Conservation (phyloP, 805 yeast genomes). For the Lipomyces starkeyi region DNA sequence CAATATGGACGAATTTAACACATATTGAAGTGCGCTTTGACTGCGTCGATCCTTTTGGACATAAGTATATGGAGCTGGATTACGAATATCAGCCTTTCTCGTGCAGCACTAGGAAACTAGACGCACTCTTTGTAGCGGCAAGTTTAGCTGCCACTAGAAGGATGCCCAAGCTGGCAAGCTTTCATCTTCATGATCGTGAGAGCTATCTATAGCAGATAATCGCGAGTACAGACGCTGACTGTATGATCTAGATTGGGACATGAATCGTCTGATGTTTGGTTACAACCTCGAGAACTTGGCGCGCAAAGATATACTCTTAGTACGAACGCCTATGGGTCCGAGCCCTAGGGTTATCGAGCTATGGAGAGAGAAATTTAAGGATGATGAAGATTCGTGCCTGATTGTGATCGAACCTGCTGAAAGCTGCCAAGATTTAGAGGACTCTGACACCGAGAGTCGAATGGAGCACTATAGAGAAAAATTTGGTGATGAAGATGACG, state of each 20-base stretch:
- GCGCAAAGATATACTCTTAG: background rate
- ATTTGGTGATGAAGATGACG: background rate
- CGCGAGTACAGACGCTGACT: background rate
- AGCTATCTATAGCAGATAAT: background rate
- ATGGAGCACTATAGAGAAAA: background rate
- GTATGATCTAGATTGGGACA: background rate
- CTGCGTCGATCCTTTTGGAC: background rate
- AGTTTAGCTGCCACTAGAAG: background rate
- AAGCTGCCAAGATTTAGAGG: background rate
- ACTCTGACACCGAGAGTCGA: background rate
- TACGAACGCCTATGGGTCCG: background rate
- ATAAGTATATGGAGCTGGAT: slow-evolving; percentile 2
- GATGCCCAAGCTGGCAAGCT: slow-evolving; percentile 1
- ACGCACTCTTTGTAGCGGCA: background rate
- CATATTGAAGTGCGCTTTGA: background rate
- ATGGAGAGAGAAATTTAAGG: background rate
- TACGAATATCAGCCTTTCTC: background rate
- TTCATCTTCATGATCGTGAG: slow-evolving; percentile 1
- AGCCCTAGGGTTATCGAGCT: background rate
- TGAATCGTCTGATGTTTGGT: slow-evolving; percentile 1
- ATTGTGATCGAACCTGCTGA: slow-evolving; percentile 1
- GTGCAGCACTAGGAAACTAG: background rate
- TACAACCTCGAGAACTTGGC: background rate
- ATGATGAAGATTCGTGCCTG: background rate
- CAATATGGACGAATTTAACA: background rate